Evolutionary conservation across 306 rosid species (phyloP).

Genomic region (Gleditsia sinensis): DNA sequence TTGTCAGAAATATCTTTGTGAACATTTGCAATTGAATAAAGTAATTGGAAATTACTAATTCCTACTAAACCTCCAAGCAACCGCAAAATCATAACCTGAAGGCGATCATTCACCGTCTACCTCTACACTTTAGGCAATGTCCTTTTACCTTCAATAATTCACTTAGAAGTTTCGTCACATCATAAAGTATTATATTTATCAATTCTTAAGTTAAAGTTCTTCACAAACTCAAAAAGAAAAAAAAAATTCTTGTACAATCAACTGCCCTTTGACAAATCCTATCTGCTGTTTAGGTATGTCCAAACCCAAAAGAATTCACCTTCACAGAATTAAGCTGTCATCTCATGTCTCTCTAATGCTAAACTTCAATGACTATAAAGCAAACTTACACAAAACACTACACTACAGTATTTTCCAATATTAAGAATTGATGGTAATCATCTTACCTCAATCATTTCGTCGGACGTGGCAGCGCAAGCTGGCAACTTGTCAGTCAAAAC

Average conservation of each 20-base stretch:
- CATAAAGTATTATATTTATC: neutral
- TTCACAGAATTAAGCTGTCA: neutral
- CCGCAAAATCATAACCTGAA: neutral
- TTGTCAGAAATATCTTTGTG: neutral
- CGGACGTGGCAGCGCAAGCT: constrained; percentile 57
- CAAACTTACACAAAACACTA: neutral
- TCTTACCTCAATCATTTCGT: constrained; percentile 85
- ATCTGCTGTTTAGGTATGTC: neutral
- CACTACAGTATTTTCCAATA: neutral
- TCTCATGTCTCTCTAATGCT: neutral
- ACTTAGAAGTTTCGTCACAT: neutral
- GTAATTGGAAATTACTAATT: neutral
- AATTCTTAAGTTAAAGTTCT: constrained; percentile 15
- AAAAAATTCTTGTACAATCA: neutral
- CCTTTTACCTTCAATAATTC: neutral
- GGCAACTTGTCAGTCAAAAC: constrained; percentile 70
- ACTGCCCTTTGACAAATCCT: neutral
- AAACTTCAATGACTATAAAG: neutral
- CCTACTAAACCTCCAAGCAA: neutral
- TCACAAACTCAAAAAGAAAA: constrained; percentile 7
- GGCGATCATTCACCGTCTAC: neutral
- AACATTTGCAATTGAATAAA: neutral
- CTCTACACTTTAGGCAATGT: neutral
- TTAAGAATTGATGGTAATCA: neutral
- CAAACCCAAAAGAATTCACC: neutral